These are phyloP conservation scores for Fomitopsis palustris DNA, from an alignment of 1,284 basidiomycete genomes.

Conservation along the genomic window DNA sequence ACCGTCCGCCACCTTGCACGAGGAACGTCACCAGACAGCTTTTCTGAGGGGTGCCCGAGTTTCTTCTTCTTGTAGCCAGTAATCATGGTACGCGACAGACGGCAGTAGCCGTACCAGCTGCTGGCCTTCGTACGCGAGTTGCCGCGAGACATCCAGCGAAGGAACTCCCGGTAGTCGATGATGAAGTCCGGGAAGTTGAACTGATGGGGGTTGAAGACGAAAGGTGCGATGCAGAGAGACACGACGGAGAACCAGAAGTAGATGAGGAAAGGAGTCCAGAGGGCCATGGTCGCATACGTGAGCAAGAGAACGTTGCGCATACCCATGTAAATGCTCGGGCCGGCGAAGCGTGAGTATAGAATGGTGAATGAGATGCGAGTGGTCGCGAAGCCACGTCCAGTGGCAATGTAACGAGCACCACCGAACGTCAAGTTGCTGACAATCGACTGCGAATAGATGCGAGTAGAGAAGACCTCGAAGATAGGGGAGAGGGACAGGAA, in stretches of 20 bases:
- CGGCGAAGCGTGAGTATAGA: conserved; percentile 94
- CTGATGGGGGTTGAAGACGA: conserved; percentile 97
- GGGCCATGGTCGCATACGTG: conserved; percentile 84
- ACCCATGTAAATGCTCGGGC: conserved; percentile 97
- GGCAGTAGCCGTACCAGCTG: conserved; percentile 98
- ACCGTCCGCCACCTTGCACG: conserved; percentile 87
- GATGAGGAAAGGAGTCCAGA: conserved; percentile 92
- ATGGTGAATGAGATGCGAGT: conserved; percentile 93
- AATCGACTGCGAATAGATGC: conserved; percentile 95
- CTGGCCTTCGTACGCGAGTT: conserved; percentile 94
- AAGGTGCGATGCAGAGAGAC: conserved; percentile 90
- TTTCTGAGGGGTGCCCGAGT: conserved; percentile 93
- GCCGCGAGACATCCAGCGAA: conserved; percentile 97
- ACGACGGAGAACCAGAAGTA: conserved; percentile 97
- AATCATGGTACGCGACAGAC: conserved; percentile 91
- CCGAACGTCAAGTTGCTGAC: conserved; percentile 94
- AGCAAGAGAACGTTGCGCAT: conserved; percentile 89
- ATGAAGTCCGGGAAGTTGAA: conserved; percentile 95
- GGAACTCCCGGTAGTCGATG: conserved; percentile 95
- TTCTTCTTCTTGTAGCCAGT: conserved; percentile 99
- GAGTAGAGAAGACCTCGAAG: conserved; percentile 97
- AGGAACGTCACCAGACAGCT: conserved; percentile 88
- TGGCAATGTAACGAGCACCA: conserved; percentile 95
- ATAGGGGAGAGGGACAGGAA: conserved; percentile 93
- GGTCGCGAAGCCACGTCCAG: conserved; percentile 95